Evolutionary conservation across 139 green algal species (phyloP), one percentile per base, ranked within the genome.

Genomic region (Edaphochlamys debaryana): DNA sequence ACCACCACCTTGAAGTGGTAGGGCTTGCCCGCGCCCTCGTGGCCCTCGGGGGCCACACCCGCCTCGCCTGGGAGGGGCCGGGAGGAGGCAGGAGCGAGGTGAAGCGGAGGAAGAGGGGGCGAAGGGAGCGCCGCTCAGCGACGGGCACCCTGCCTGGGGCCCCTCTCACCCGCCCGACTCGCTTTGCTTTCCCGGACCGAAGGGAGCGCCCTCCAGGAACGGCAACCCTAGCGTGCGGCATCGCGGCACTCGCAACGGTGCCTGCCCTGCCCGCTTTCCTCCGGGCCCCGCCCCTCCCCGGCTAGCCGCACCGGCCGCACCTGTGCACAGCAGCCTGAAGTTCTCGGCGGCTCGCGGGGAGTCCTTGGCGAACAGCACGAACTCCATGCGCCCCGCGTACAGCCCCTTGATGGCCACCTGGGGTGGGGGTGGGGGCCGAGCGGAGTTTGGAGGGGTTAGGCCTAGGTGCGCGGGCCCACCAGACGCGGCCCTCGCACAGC

Each of bases 261-360:
- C n/a, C n/a, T n/a, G n/a, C n/a, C n/a, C n/a, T n/a, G n/a, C n/a
- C n/a, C n/a, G n/a, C n/a, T n/a, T n/a, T n/a, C n/a, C n/a, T n/a
- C n/a, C n/a, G 45, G 45, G 45, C 45, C 45, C 45, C 45, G 45
- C 45, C 45, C n/a, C n/a, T n/a, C n/a, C n/a, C n/a, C n/a, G n/a
- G n/a, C n/a, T n/a, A n/a, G n/a, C n/a, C 38, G 38, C 36, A 9
- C 27, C 27, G 20, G 38, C 4, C 85, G 11, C 62, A 86, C 85
- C 87, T 6, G 91, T 92, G 79, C 89, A 92, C 73, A 94, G 70
- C 71, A 85, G 82, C 56, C 92, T 66, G 79, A 94, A 92, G 81
- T 93, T 95, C 69, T 95, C 92, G 5, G 92, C 82, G 0, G 90
- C 86, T 38, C 74, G 69, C 15, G 80, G 82, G 37, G 67, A 83